Percentiles rank a stretch among this genome's conserved stretches.
Evolutionary conservation across 163 green algal genomes (phyloP).

Genomic region (Smithsoniella earleae): DNA sequence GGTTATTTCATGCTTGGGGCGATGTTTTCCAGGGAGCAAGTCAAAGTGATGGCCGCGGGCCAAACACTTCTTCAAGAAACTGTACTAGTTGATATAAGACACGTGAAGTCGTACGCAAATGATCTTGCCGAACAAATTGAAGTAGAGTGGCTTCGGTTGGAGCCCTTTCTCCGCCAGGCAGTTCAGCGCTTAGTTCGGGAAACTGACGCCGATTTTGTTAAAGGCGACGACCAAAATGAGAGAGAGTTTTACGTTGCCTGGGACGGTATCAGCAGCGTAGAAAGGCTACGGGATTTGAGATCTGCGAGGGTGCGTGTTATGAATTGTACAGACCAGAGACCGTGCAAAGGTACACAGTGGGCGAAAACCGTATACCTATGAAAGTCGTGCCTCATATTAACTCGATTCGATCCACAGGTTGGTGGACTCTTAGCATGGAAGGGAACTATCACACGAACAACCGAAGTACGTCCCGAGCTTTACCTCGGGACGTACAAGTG

Average conservation of each 20-base stretch:
- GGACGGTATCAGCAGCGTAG: slow-evolving; percentile 55
- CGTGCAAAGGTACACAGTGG: too few relatives aligned
- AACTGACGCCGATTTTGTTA: slow-evolving; percentile 41
- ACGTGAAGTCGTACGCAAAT: slow-evolving; percentile 12
- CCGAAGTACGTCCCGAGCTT: slow-evolving; percentile 89
- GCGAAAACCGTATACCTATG: too few relatives aligned
- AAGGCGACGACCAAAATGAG: slow-evolving; percentile 43
- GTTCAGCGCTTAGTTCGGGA: slow-evolving; percentile 66
- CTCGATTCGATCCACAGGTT: slow-evolving; percentile 41
- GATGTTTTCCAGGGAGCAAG: slow-evolving; percentile 28
- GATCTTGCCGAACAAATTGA: slow-evolving; percentile 49
- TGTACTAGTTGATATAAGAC: neutral
- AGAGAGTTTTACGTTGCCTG: slow-evolving; percentile 83
- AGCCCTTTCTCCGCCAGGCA: slow-evolving; percentile 69
- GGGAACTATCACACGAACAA: slow-evolving; percentile 88
- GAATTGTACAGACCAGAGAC: neutral
- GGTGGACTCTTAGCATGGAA: slow-evolving; percentile 74
- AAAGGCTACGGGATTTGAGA: slow-evolving; percentile 65
- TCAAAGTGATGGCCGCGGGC: neutral
- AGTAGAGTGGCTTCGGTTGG: slow-evolving; percentile 59
- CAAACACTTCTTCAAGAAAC: slow-evolving; percentile 3
- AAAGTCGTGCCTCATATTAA: neutral
- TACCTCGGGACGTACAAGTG: slow-evolving; percentile 86
- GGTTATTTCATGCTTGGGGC: too few relatives aligned
- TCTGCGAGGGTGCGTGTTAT: slow-evolving; percentile 38